Conservation (phyloP, 2,329 filamentous ascomycete species). For the Chaetomiaceae sp. region DNA sequence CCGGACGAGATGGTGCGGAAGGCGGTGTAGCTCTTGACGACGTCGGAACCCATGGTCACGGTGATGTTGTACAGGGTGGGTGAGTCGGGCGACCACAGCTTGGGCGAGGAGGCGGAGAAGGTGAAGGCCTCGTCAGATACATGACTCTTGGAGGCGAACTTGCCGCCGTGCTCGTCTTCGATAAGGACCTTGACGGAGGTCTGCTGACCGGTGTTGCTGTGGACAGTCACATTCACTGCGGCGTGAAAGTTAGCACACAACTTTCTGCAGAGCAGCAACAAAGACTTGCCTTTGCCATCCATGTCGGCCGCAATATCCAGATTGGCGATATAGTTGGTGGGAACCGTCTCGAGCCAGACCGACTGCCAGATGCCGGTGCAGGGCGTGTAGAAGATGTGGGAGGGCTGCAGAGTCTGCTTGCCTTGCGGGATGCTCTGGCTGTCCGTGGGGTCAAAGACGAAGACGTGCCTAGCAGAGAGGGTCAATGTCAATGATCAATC, state of each 20-base stretch:
- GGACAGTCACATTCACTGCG: slow-evolving; percentile 50
- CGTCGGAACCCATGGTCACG: slow-evolving; percentile 46
- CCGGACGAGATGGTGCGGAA: slow-evolving; percentile 59
- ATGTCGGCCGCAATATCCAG: slow-evolving; percentile 55
- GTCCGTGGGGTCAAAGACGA: slow-evolving; percentile 64
- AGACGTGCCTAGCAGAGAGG: slow-evolving; percentile 45
- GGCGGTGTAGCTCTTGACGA: slow-evolving; percentile 58
- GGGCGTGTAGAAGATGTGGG: slow-evolving; percentile 64
- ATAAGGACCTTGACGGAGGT: slow-evolving; percentile 34
- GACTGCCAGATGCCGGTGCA: slow-evolving; percentile 71
- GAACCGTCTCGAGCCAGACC: slow-evolving; percentile 63
- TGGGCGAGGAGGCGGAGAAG: slow-evolving; percentile 47
- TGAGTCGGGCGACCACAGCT: slow-evolving; percentile 59
- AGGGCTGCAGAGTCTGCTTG: slow-evolving; percentile 53
- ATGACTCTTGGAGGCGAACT: slow-evolving; percentile 39
- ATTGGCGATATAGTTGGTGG: slow-evolving; percentile 49
- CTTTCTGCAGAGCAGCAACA: background rate
- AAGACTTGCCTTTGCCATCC: slow-evolving; percentile 42
- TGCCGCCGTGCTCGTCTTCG: slow-evolving; percentile 31
- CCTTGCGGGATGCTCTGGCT: slow-evolving; percentile 56
- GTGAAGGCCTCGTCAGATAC: slow-evolving; percentile 45
- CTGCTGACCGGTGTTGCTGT: slow-evolving; percentile 34
- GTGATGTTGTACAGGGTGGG: slow-evolving; percentile 60
- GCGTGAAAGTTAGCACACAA: background rate
- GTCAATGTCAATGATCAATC: background rate